Evolutionary conservation across 306 rosid genomes (phyloP).

Genomic region (Acacia acuminata): DNA sequence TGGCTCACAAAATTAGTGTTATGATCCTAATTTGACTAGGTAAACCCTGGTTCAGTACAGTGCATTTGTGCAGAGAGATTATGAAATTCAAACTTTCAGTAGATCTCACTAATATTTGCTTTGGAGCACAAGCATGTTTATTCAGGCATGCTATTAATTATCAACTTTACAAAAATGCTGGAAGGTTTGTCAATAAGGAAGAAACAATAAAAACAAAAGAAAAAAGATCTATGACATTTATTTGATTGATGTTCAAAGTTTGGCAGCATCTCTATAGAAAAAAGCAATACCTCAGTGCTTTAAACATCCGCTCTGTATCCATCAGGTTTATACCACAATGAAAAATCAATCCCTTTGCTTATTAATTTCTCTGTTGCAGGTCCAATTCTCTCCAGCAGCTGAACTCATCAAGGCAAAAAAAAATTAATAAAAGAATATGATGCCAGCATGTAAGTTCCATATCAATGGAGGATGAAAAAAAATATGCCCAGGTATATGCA

Average conservation of each 20-base stretch:
- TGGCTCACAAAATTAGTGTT: background rate
- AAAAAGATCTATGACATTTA: background rate
- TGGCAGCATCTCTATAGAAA: background rate
- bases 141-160: background rate
- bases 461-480: background rate
- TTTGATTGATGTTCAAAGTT: conserved; percentile 15
- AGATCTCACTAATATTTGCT: background rate
- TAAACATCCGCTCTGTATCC: conserved; percentile 71
- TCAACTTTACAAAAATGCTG: conserved; percentile 13
- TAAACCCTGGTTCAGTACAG: background rate
- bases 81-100: background rate
- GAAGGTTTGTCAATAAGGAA: conserved; percentile 7
- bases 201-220: background rate
- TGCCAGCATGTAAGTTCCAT: background rate
- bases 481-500: background rate
- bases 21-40: background rate
- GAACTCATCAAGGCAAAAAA: conserved; percentile 28
- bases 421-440: background rate
- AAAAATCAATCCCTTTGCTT: conserved; percentile 69
- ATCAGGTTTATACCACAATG: conserved; percentile 93
- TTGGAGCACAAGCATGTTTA: background rate
- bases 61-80: background rate
- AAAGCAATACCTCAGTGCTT: conserved; percentile 25
- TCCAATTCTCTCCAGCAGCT: conserved; percentile 85
- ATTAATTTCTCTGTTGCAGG: conserved; percentile 81